Evolutionary conservation across 1,284 basidiomycete genomes (phyloP), one percentile per base, ranked within the genome.

Genomic region (Rhizopogon parksii): DNA sequence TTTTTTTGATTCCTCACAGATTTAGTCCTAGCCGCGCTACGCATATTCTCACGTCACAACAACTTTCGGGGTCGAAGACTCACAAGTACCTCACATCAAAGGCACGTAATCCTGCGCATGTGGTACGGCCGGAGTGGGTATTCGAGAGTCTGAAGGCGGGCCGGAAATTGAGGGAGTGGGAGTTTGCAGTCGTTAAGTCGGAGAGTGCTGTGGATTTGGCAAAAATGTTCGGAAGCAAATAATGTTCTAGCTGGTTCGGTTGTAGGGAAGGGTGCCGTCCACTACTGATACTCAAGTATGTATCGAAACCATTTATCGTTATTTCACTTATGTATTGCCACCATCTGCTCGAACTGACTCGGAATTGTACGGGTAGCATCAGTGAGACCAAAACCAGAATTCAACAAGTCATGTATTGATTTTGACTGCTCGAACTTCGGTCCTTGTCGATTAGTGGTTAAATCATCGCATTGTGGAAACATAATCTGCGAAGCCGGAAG

Each of bases 51-150:
- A 85, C 85, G 7, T 88, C 85, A 8, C 79, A 79, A 56, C 76
- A 75, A 53, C 68, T 87, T 53, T 85, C 72, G 60, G 83, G 74
- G 11, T 76, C 78, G 12, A 87, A 88, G 64, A 82, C 76, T 2
- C 78, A 86, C 53, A 79, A 73, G 60, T 57, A 82, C 46, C 63
- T 88, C 46, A 77, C 73, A 34, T 64, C 68, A 21, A 80, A 78
- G 57, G 67, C 68, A 17, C 70, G 70, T 55, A 71, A 62, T 45
- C 70, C 70, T 39, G 68, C 71, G 21, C 73, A 81, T 49, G 75
- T 88, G 46, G 82, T 88, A 14, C 79, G 72, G 53, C 86, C 86
- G 3, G 80, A 84, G 61, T 88, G 86, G 86, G 71, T 88, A 4
- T 68, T 70, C 11, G 85, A 88, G 56, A 84, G 83, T 56, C 72